Conservation (phyloP, 129 eudicot species). For the Escallonia rubra region DNA sequence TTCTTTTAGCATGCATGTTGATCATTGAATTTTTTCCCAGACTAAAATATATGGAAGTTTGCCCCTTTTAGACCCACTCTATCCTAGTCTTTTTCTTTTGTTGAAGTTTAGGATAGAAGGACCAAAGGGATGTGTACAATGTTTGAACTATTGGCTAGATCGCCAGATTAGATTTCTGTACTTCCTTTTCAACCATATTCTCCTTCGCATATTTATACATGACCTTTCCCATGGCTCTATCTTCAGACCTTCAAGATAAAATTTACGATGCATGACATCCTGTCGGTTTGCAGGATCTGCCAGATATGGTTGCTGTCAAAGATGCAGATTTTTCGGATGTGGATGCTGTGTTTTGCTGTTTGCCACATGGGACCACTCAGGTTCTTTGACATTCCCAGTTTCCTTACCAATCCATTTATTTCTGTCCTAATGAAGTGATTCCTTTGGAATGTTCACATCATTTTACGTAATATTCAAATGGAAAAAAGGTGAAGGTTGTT, state of each 20-base stretch:
- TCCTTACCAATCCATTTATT: slow-evolving; percentile 2
- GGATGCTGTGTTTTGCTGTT: slow-evolving; percentile 98
- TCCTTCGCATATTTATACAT: not conserved
- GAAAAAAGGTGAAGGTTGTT: not conserved
- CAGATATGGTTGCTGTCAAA: slow-evolving; percentile 83
- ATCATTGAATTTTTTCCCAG: too few species aligned
- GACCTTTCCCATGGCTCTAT: not conserved
- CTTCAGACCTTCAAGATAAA: not conserved
- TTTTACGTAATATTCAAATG: not conserved
- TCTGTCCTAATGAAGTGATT: not conserved
- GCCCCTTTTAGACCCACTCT: too few species aligned
- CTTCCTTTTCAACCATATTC: not conserved
- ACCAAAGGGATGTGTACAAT: too few species aligned
- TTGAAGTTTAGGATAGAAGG: too few species aligned
- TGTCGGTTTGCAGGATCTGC: slow-evolving; percentile 57
- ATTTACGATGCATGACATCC: not conserved
- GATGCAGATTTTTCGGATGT: slow-evolving; percentile 91
- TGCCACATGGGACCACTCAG: slow-evolving; percentile 99
- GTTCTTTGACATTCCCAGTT: slow-evolving; percentile 20
- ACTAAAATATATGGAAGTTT: too few species aligned
- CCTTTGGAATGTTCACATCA: too few species aligned
- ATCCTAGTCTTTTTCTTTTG: too few species aligned
- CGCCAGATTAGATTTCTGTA: not conserved
- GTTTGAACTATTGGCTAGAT: too few species aligned
- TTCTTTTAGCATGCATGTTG: too few species aligned